A percentile compares a stretch with the other conserved stretches of the same genome.
Evolutionary conservation across 805 yeast species (phyloP).

Genomic region (Candida silvicultrix): DNA sequence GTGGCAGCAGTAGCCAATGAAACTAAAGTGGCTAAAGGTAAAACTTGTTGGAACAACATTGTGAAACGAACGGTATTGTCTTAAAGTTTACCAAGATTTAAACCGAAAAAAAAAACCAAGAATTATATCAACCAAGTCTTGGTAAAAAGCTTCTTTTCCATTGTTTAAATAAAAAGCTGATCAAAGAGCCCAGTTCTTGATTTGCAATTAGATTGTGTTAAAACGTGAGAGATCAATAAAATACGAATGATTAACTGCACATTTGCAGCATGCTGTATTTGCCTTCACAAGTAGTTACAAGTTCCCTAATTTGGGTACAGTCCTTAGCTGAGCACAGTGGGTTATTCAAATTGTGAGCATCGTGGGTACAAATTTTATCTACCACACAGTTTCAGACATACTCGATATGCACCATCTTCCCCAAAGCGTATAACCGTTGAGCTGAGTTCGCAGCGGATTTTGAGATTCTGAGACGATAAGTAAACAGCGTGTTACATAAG

Average conservation of each 20-base stretch:
- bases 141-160: not conserved
- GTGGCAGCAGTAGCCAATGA: slow-evolving; percentile 9
- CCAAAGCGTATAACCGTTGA: no score
- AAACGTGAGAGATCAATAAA: not conserved
- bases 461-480: no score
- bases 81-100: not conserved
- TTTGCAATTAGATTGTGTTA: not conserved
- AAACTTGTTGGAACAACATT: slow-evolving; percentile 3
- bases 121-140: not conserved
- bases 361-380: no score
- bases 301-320: not conserved
- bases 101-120: not conserved
- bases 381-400: no score
- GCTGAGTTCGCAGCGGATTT: no score
- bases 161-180: not conserved
- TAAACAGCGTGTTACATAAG: no score
- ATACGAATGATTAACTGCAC: not conserved
- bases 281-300: no score
- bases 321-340: not conserved
- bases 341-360: not conserved
- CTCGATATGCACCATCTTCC: no score
- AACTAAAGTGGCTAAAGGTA: slow-evolving; percentile 1
- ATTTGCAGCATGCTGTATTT: no score
- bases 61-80: slow-evolving; percentile 1
- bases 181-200: not conserved